phyloP scores from a whole-genome alignment of 2,329 filamentous ascomycete genomes.

The Diaporthe batatas region DNA sequence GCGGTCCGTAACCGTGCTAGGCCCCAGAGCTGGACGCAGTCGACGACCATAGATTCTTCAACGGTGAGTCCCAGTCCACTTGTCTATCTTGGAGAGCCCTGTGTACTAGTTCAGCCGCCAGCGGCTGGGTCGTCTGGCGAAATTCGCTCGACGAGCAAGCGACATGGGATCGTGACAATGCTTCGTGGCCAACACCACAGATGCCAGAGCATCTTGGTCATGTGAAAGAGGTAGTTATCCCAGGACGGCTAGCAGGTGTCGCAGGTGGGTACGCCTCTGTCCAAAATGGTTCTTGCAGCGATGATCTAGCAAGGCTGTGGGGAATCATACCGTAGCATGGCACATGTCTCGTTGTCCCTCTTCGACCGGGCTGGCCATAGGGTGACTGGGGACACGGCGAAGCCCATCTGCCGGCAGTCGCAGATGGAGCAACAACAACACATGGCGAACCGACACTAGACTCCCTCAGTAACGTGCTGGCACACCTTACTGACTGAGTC shows the following conservation, averaged over 20 bases:
- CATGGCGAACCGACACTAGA: conserved; percentile 25
- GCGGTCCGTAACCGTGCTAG: conserved; percentile 34
- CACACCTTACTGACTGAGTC: background rate
- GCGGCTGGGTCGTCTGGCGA: background rate
- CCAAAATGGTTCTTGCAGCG: conserved; percentile 33
- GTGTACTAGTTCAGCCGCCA: background rate
- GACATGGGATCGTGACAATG: background rate
- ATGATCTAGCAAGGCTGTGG: conserved; percentile 34
- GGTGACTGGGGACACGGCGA: conserved; percentile 30
- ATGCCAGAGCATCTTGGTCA: conserved; percentile 9
- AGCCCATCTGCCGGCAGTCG: conserved; percentile 36
- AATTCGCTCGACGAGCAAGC: background rate
- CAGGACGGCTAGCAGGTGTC: conserved; percentile 23
- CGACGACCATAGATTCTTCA: background rate
- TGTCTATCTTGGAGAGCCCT: background rate
- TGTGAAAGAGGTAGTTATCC: conserved; percentile 26
- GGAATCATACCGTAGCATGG: conserved; percentile 40
- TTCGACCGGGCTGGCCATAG: conserved; percentile 36
- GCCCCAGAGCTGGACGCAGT: background rate
- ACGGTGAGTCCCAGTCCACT: conserved; percentile 3
- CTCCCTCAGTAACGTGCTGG: conserved; percentile 2
- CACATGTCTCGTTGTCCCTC: conserved; percentile 39
- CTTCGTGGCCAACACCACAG: conserved; percentile 11
- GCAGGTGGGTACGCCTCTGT: conserved; percentile 13
- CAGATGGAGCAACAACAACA: conserved; percentile 20